phyloP scores from a whole-genome alignment of 2,329 filamentous ascomycete species.

The Akanthomyces muscarius region DNA sequence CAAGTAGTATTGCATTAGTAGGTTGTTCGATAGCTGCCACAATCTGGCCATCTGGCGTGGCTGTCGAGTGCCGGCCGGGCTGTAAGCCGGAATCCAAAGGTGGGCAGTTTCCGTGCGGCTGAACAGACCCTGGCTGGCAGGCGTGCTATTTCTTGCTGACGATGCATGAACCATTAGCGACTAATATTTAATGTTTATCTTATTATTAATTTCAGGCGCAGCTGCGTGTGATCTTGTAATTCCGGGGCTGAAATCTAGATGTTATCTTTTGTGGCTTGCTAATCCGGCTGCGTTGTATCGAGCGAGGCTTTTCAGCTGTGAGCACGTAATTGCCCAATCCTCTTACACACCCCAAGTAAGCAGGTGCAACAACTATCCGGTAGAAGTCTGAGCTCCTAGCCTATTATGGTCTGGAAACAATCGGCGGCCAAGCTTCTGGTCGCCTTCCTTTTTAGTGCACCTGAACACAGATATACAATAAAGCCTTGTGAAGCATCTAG shows the following conservation, averaged over 20 bases:
- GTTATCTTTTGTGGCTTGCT: neutral
- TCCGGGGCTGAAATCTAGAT: neutral
- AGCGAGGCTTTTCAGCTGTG: neutral
- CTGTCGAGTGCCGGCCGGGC: neutral
- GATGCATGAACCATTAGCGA: neutral
- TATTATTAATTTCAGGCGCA: neutral
- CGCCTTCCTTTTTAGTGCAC: no score
- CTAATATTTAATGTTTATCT: neutral
- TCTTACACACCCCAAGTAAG: neutral
- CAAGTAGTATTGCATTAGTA: constrained; percentile 1
- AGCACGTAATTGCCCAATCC: constrained; percentile 3
- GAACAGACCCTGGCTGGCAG: neutral
- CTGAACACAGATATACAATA: neutral
- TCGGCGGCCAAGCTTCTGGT: neutral
- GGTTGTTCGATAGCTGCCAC: neutral
- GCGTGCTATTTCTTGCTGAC: constrained; percentile 1
- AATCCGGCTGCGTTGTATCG: neutral
- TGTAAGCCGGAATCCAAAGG: neutral
- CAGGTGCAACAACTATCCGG: neutral
- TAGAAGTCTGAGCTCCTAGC: no score
- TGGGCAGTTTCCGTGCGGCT: constrained; percentile 2
- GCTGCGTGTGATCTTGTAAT: neutral
- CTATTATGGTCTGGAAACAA: neutral
- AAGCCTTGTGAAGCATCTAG: neutral
- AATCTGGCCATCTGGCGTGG: neutral